These are phyloP conservation scores for Suhomyces choctaworum DNA, from an alignment of 1,139 yeast species.

Conservation along the genomic window DNA sequence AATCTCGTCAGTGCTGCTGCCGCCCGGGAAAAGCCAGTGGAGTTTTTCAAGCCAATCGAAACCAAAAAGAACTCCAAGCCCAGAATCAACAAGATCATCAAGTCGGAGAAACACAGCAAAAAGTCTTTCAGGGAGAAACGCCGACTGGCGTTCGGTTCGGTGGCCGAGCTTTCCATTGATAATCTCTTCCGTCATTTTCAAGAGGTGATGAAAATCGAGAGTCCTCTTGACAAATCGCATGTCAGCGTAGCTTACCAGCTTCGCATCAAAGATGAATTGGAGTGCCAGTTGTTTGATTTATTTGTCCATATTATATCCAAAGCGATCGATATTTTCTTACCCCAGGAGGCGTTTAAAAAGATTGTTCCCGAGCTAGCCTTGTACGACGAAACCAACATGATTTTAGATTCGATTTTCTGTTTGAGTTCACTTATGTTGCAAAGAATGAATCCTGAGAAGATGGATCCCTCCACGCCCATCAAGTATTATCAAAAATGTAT, in stretches of 20 bases:
- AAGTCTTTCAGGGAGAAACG: constrained; percentile 7
- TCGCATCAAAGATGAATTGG: constrained; percentile 26
- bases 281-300: constrained; percentile 33
- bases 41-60: constrained; percentile 35
- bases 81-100: constrained; percentile 33
- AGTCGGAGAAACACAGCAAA: constrained; percentile 10
- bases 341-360: constrained; percentile 30
- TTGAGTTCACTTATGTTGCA: constrained; percentile 37
- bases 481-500: constrained; percentile 41
- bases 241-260: constrained; percentile 14
- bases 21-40: constrained; percentile 2
- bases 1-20: neutral
- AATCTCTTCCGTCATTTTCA: constrained; percentile 29
- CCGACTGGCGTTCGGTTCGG: constrained; percentile 2
- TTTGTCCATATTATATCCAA: constrained; percentile 32
- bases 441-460: constrained; percentile 27
- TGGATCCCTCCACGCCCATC: constrained; percentile 34
- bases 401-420: constrained; percentile 37
- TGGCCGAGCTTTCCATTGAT: constrained; percentile 30
- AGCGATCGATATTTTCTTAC: constrained; percentile 34
- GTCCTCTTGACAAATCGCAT: constrained; percentile 7
- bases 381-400: constrained; percentile 39
- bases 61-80: constrained; percentile 41
- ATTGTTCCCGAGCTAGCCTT: constrained; percentile 40
- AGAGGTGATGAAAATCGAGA: constrained; percentile 22